Evolutionary conservation across 1,284 basidiomycete genomes (phyloP).

Genomic region (Ustilago sp.): DNA sequence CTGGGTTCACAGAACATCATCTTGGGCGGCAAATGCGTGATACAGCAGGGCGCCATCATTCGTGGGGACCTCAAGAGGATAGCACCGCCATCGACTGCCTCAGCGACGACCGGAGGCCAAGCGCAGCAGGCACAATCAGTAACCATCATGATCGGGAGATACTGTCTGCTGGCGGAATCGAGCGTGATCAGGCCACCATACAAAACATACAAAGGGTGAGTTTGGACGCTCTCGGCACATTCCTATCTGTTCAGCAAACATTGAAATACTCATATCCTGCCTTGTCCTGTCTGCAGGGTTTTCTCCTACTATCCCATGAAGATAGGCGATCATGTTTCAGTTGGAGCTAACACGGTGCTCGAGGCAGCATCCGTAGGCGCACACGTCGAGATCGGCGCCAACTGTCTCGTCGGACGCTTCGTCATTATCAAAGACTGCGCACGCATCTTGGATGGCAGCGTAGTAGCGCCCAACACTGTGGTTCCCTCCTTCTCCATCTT

Average conservation of each 20-base stretch:
- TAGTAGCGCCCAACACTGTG: conserved; percentile 91
- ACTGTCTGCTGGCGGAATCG: conserved; percentile 89
- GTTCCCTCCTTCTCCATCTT: conserved; percentile 88
- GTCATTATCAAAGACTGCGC: conserved; percentile 96
- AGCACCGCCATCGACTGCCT: conserved; percentile 81
- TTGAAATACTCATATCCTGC: neutral
- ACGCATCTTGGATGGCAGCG: conserved; percentile 84
- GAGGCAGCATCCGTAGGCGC: conserved; percentile 95
- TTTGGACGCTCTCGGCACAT: neutral
- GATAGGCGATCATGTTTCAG: conserved; percentile 92
- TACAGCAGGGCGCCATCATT: conserved; percentile 86
- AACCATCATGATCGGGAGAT: conserved; percentile 89
- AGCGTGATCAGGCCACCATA: conserved; percentile 80
- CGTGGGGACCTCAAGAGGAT: conserved; percentile 80
- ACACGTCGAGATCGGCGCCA: conserved; percentile 93
- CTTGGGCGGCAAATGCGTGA: conserved; percentile 95
- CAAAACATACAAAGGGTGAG: conserved; percentile 76
- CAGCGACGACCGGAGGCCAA: conserved; percentile 63
- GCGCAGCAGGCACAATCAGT: conserved; percentile 73
- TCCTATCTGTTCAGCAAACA: neutral
- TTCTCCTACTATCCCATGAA: conserved; percentile 99
- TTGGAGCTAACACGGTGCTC: conserved; percentile 86
- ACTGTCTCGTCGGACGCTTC: conserved; percentile 95
- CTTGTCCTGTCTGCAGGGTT: conserved; percentile 68
- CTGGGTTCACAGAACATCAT: conserved; percentile 96